Evolutionary conservation across 2,329 filamentous ascomycete genomes (phyloP).

Genomic region (Grosmannia huntii): DNA sequence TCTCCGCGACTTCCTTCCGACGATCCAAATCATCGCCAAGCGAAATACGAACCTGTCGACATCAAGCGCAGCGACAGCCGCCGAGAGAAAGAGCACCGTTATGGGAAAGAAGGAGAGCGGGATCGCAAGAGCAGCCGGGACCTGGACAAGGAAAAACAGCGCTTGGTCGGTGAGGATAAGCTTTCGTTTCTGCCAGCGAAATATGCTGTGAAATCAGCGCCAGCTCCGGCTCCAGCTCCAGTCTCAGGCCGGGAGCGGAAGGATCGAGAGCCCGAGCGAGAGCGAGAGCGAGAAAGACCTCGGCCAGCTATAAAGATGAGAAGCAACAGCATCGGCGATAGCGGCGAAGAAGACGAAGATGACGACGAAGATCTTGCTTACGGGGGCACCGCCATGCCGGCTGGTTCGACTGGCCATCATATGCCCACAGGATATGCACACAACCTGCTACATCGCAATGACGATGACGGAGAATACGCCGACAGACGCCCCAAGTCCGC

Average conservation of each 20-base stretch:
- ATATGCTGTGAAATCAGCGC: conserved; percentile 23
- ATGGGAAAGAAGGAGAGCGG: conserved; percentile 14
- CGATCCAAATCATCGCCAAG: conserved; percentile 22
- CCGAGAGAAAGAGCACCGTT: conserved; percentile 15
- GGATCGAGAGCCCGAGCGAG: conserved; percentile 5
- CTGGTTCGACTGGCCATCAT: not conserved
- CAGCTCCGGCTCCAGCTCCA: not conserved
- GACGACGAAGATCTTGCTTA: conserved; percentile 33
- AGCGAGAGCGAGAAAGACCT: conserved; percentile 14
- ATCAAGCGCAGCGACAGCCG: conserved; percentile 15
- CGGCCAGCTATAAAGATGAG: not conserved
- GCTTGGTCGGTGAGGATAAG: conserved; percentile 23
- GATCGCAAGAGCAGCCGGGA: conserved; percentile 11
- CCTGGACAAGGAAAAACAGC: conserved; percentile 16
- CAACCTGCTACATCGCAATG: conserved; percentile 23
- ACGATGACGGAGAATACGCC: not conserved
- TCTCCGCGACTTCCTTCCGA: conserved; percentile 6
- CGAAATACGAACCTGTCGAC: conserved; percentile 23
- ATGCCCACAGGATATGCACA: conserved; percentile 13
- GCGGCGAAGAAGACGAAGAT: not conserved
- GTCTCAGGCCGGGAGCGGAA: not conserved
- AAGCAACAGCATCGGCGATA: conserved; percentile 10
- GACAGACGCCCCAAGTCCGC: not conserved
- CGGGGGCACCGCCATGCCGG: conserved; percentile 20
- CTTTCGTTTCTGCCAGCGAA: conserved; percentile 35